Base-by-base conservation (phyloP, 495 filamentous ascomycete genomes). In the Podospora anserina region DNA sequence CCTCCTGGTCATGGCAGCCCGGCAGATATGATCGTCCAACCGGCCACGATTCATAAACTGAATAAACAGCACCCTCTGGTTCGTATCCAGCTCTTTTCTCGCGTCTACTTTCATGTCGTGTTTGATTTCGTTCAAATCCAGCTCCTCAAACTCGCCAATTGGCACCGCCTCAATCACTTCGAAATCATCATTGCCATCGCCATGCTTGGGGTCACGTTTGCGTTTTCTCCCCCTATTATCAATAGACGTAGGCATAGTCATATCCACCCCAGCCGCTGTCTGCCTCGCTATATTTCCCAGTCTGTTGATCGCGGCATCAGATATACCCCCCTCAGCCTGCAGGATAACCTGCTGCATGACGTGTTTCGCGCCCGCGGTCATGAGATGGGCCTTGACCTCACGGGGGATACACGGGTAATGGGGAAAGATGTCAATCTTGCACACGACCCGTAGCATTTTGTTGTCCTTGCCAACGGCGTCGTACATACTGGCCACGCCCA, bases 21-120 rank as follows among this genome's bases (percentile, higher is more conserved):
- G 66, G 34, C 57, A 26, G 27, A 68, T 56, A 44, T 70, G 44
- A 27, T 59, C 54, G 20, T 64, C 60, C 3, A 64, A 54, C 30
- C 66, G 32, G 9, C 68, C 68, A 13, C 68, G 58, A 5, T 9
- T 5, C 68, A 70, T 70, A 26, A 59, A 70, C 65, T 70, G 60
- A 61, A 70, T 57, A 19, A 70, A 70, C 18, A 70, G 60, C 6
- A 70, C 60, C 16, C 56, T 49, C 3, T 64, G 26, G 4, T 64
- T 53, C 5, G 18, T 19, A 9, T 67, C 54, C 58, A 67, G 4
- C 7, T 6, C 30, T 19, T 60, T 18, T 27, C 54, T 66, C 18
- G 28, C 27, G 13, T 30, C 28, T 11, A 19, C 13, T 59, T 18
- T 58, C 19, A 55, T 61, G 59, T 49, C 39, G 2, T 49, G 9